Base-by-base conservation (phyloP, 129 eudicot genomes). In the Oenanthe sinensis region DNA sequence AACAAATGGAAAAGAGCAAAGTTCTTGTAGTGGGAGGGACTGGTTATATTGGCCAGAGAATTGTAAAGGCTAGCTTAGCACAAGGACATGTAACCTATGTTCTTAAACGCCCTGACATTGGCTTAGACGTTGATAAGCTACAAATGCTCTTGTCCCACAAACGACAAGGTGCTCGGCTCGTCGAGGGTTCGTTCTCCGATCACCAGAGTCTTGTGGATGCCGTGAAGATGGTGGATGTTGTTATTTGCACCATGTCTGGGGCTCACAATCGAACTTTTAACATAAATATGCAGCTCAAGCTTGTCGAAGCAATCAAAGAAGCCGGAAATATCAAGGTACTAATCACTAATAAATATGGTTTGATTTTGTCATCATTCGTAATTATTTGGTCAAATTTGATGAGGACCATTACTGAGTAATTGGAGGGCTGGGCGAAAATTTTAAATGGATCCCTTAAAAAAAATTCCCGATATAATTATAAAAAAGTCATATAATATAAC, bases 301-400 rank as follows among this genome's bases (percentile, higher is more conserved):
- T 92, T 60, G 86, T 92, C 52, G 86, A 84, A 36, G 97, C 97
- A 69, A 92, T 92, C 74, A 90, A 90, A 84, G 97, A 90, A 78
- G 96, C 97, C 4, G 97, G 96, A 80, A 90, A 85, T 80, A 83
- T 92, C 80, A 90, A 90, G 96, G 97, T 86, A 22, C 13, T 24
- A 1, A 68, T 39, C 4, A 63, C 17, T 3, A 6, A 58, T 58
- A 20, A 5, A 58, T 26, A 63, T 63, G 15, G 15, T 24, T 63
- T 26, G 1, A 63, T 24, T 63, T 63, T n/a, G 37, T 22, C 24
- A 11, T 37, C 1, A 2, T 62, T 24, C 17, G 30, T 62, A 24
- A n/a, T 8, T 62, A 62, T 12, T n/a, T 24, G 70, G 22, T 4
- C 8, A 5, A 50, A 17, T 50, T 50, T 50, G 58, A 50, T n/a